These are phyloP conservation scores for Piper betle DNA, from an alignment of 164 flowering plant genomes.

Conservation along the genomic window DNA sequence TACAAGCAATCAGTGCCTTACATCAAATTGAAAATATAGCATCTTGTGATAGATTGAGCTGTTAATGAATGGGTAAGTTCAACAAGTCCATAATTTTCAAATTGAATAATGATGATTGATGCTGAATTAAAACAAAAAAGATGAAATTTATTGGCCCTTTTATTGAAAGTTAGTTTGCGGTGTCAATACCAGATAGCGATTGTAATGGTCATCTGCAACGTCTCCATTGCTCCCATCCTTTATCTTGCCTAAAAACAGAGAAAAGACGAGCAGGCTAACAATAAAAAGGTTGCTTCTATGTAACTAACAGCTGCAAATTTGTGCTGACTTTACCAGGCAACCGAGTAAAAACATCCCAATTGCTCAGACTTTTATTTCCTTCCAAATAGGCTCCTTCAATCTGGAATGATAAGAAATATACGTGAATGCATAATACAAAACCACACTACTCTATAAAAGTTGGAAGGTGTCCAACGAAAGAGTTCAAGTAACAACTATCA, in stretches of 20 bases:
- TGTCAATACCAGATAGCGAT: slow-evolving; percentile 3
- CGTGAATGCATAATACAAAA: too few relatives aligned
- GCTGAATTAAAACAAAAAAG: too few relatives aligned
- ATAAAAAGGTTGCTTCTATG: neutral
- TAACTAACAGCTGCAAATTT: neutral
- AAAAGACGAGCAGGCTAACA: too few relatives aligned
- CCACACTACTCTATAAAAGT: too few relatives aligned
- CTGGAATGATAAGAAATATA: slow-evolving; percentile 2
- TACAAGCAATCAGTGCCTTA: neutral
- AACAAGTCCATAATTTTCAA: too few relatives aligned
- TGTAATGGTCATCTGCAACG: slow-evolving; percentile 6
- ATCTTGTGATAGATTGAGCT: too few relatives aligned
- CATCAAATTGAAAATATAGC: too few relatives aligned
- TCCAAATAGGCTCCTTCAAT: slow-evolving; percentile 21
- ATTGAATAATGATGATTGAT: too few relatives aligned
- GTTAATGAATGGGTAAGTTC: too few relatives aligned
- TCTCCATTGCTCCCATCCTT: slow-evolving; percentile 4
- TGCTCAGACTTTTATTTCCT: slow-evolving; percentile 20
- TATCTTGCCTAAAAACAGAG: neutral
- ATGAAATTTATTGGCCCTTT: too few relatives aligned
- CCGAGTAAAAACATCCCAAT: slow-evolving; percentile 24
- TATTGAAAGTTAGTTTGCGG: neutral
- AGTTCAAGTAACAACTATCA: too few relatives aligned
- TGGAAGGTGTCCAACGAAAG: too few relatives aligned
- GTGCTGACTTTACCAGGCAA: slow-evolving; percentile 3